Conservation (phyloP, 306 rosid genomes). For the Malus asiatica region DNA sequence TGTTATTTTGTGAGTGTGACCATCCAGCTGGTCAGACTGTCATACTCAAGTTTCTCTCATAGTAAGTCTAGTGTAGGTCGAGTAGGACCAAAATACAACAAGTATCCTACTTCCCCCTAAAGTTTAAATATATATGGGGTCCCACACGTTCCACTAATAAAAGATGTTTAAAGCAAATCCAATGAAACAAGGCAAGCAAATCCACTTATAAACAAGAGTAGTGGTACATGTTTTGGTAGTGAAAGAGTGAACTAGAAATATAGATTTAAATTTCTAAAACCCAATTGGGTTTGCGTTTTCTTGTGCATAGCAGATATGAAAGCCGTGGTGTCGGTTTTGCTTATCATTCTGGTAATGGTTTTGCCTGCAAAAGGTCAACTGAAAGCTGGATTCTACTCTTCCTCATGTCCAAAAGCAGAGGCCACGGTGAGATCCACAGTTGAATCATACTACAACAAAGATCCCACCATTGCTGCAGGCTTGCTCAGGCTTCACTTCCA, state of each 20-base stretch:
- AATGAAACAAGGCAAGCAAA: background rate
- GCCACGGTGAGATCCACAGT: conserved; percentile 50
- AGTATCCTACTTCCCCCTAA: background rate
- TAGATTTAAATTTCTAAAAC: background rate
- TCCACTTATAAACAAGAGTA: conserved; percentile 27
- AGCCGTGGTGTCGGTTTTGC: conserved; percentile 12
- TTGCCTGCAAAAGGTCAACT: conserved; percentile 39
- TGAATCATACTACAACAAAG: conserved; percentile 42
- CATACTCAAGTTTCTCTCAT: too few species aligned
- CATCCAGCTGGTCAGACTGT: too few species aligned
- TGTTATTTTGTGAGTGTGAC: too few species aligned
- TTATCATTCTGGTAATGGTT: conserved; percentile 31
- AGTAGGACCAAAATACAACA: too few species aligned
- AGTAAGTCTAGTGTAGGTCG: background rate
- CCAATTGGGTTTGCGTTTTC: background rate
- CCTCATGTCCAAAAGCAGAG: conserved; percentile 63
- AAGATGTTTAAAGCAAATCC: background rate
- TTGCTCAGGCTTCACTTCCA: conserved; percentile 70
- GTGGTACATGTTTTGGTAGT: conserved; percentile 4
- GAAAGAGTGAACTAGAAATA: conserved; percentile 2
- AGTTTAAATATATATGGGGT: background rate
- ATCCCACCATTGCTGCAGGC: conserved; percentile 53
- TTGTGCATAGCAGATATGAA: conserved; percentile 20
- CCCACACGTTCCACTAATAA: conserved; percentile 29
- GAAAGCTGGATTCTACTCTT: conserved; percentile 50